Evolutionary conservation across 257 asterid genomes (phyloP).

Genomic region (Fraxinus excelsior): DNA sequence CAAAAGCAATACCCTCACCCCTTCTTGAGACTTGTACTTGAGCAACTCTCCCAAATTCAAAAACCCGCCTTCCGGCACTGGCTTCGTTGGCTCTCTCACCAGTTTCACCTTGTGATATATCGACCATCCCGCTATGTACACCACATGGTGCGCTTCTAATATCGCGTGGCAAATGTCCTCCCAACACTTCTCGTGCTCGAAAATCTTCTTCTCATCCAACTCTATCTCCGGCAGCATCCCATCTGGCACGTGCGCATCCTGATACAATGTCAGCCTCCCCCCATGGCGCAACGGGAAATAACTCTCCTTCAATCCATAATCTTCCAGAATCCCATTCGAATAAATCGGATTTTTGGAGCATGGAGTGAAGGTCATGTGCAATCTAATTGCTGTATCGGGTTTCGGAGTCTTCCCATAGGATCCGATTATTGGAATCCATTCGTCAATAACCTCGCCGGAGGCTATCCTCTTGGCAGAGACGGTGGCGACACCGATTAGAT

Average conservation of each 20-base stretch:
- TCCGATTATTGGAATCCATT: conserved; percentile 79
- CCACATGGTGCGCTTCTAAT: conserved; percentile 76
- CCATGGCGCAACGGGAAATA: conserved; percentile 82
- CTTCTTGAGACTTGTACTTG: conserved; percentile 91
- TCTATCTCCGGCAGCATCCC: conserved; percentile 64
- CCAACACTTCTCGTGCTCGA: conserved; percentile 67
- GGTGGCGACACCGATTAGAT: conserved; percentile 66
- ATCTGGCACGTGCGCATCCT: conserved; percentile 76
- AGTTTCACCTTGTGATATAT: conserved; percentile 65
- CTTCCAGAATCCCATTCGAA: conserved; percentile 41
- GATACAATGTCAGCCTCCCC: conserved; percentile 68
- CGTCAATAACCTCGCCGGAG: conserved; percentile 66
- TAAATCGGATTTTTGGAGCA: conserved; percentile 50
- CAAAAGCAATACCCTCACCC: conserved; percentile 86
- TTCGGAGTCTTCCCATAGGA: conserved; percentile 69
- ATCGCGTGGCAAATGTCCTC: conserved; percentile 80
- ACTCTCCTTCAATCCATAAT: conserved; percentile 56
- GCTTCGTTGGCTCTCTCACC: conserved; percentile 72
- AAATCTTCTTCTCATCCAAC: conserved; percentile 41
- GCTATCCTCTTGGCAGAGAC: conserved; percentile 60
- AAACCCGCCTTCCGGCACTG: conserved; percentile 82
- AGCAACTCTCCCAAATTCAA: conserved; percentile 83
- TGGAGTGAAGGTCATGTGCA: conserved; percentile 61
- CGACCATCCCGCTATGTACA: conserved; percentile 79
- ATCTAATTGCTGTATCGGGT: conserved; percentile 59